Percentiles rank a stretch among this genome's conserved stretches.
phyloP scores from a whole-genome alignment of 805 yeast species.

The Saccharomyces kudriavzevii region DNA sequence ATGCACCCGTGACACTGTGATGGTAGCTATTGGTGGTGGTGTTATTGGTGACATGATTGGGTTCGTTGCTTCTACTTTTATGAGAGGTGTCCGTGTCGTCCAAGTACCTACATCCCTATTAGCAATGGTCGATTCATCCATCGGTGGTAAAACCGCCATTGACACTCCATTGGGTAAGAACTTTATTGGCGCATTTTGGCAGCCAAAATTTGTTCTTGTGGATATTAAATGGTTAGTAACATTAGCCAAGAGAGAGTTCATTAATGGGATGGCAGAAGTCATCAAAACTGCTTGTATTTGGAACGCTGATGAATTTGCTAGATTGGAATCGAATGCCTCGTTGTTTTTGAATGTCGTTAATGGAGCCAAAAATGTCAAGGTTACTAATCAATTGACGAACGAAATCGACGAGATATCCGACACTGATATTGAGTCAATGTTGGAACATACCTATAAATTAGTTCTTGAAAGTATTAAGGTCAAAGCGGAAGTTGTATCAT shows the following conservation, averaged over 20 bases:
- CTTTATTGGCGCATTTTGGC: constrained; percentile 96
- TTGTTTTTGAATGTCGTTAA: constrained; percentile 61
- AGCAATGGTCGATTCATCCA: constrained; percentile 96
- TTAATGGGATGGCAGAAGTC: constrained; percentile 97
- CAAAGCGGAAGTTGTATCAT: constrained; percentile 87
- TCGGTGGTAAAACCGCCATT: constrained; percentile 97
- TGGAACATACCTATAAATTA: constrained; percentile 65
- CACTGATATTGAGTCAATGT: constrained; percentile 61
- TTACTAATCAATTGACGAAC: constrained; percentile 10
- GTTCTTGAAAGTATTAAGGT: constrained; percentile 82
- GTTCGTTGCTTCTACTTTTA: constrained; percentile 96
- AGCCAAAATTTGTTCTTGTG: constrained; percentile 79
- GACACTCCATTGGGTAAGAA: constrained; percentile 95
- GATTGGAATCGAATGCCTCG: constrained; percentile 72
- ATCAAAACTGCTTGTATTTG: constrained; percentile 97
- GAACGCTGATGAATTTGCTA: constrained; percentile 80
- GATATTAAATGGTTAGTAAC: constrained; percentile 83
- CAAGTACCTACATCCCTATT: constrained; percentile 91
- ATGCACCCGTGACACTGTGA: constrained; percentile 92
- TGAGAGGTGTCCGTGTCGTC: constrained; percentile 92
- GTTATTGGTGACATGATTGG: constrained; percentile 99
- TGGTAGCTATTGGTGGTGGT: constrained; percentile 95
- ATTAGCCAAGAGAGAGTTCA: constrained; percentile 85
- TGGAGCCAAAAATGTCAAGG: constrained; percentile 19
- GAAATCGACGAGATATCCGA: constrained; percentile 36